Conservation (phyloP, 139 green algal species). For the Chlorella ohadii region DNA sequence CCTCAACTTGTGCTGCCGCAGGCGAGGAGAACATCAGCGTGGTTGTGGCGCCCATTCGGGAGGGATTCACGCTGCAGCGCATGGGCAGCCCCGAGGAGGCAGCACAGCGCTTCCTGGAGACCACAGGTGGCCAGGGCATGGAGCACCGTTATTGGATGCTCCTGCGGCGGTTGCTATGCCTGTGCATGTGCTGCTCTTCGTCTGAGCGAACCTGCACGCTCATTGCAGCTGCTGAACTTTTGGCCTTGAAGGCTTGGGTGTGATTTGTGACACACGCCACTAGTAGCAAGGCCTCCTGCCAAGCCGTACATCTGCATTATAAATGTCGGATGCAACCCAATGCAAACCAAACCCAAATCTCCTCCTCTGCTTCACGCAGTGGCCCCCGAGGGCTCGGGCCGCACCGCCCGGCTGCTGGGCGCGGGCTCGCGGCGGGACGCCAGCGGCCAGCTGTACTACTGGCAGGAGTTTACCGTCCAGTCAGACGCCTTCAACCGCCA, state of each 20-base stretch:
- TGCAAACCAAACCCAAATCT: too few species aligned
- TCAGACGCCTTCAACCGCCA: constrained; percentile 72
- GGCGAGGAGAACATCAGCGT: constrained; percentile 94
- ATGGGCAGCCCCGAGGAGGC: constrained; percentile 68
- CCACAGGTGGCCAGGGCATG: constrained; percentile 13
- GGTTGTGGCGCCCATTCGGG: constrained; percentile 82
- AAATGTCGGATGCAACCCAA: too few species aligned
- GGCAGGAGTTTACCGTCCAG: constrained; percentile 82
- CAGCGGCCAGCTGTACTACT: constrained; percentile 72
- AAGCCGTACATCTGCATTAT: too few species aligned
- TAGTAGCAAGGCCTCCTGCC: too few species aligned
- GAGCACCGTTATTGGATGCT: too few species aligned
- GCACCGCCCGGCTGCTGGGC: constrained; percentile 61
- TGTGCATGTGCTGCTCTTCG: too few species aligned
- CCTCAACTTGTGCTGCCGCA: background rate
- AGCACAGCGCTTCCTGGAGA: constrained; percentile 67
- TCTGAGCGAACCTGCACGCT: too few species aligned
- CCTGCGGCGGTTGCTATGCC: too few species aligned
- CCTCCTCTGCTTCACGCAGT: constrained; percentile 31
- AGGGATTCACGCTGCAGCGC: constrained; percentile 75
- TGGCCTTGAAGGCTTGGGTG: too few species aligned
- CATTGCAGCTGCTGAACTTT: too few species aligned
- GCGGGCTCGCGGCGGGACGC: constrained; percentile 41
- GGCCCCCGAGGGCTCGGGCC: constrained; percentile 51
- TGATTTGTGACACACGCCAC: too few species aligned